Percentiles rank a stretch among this genome's conserved stretches.
Evolutionary conservation across 2,329 filamentous ascomycete genomes (phyloP).

Genomic region (Tricladium varicosporioides): DNA sequence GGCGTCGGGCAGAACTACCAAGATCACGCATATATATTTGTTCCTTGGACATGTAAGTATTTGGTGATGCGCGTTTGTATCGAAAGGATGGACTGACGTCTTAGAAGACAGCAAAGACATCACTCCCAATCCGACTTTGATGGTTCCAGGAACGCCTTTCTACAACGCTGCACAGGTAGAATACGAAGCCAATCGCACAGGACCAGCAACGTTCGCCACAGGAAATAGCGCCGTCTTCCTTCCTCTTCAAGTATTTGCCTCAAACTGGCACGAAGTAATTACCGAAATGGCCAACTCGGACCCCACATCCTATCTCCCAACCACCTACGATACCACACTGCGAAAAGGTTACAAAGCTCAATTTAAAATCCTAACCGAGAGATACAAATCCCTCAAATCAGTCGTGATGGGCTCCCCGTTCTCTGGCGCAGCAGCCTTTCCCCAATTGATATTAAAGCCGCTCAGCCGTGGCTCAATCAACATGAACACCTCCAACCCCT

Average conservation of each 20-base stretch:
- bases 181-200: too few relatives aligned
- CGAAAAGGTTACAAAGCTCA: constrained; percentile 7
- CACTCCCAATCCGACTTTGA: too few relatives aligned
- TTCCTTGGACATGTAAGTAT: not conserved
- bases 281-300: not conserved
- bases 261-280: not conserved
- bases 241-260: not conserved
- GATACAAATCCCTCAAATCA: not conserved
- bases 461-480: constrained; percentile 37
- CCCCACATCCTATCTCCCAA: not conserved
- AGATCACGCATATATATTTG: constrained; percentile 15
- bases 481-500: constrained; percentile 27
- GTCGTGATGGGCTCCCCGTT: not conserved
- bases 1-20: constrained; percentile 40
- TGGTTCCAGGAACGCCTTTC: too few relatives aligned
- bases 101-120: not conserved
- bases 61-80: not conserved
- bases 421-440: not conserved
- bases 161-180: too few relatives aligned
- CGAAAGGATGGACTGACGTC: not conserved
- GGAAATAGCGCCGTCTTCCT: not conserved
- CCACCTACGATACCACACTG: not conserved
- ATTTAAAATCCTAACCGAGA: constrained; percentile 2
- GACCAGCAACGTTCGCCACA: too few relatives aligned
- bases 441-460: constrained; percentile 14